Evolutionary conservation across 2,329 filamentous ascomycete genomes (phyloP).

Genomic region (Knufia fluminis): DNA sequence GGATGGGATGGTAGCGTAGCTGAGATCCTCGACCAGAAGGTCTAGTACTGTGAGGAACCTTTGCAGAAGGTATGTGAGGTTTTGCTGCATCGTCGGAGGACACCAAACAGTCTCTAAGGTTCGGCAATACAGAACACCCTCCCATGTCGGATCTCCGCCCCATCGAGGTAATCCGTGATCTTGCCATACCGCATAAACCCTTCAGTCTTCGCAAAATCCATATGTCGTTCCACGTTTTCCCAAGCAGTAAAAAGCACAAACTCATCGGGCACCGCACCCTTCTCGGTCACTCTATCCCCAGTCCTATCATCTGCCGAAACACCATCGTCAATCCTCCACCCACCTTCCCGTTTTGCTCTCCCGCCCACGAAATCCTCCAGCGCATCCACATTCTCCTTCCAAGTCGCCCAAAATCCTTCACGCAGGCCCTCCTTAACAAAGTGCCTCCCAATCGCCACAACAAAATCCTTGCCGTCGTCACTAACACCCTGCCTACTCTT

Average conservation of each 20-base stretch:
- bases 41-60: not conserved
- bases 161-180: slow-evolving; percentile 22
- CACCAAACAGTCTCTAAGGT: not conserved
- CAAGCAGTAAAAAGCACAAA: slow-evolving; percentile 36
- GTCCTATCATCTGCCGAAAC: not conserved
- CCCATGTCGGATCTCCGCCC: slow-evolving; percentile 26
- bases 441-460: slow-evolving; percentile 13
- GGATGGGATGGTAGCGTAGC: not conserved
- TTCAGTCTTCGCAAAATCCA: slow-evolving; percentile 27
- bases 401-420: slow-evolving; percentile 7
- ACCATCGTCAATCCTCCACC: slow-evolving; percentile 10
- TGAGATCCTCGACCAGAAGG: not conserved
- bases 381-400: slow-evolving; percentile 6
- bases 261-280: slow-evolving; percentile 27
- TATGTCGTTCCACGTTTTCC: slow-evolving; percentile 29
- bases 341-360: slow-evolving; percentile 25
- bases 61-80: too few relatives aligned
- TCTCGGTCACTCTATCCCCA: not conserved
- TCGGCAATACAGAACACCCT: not conserved
- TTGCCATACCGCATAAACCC: slow-evolving; percentile 25
- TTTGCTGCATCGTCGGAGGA: too few relatives aligned
- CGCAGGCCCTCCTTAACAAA: slow-evolving; percentile 11
- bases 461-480: not conserved
- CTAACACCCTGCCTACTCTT: not conserved
- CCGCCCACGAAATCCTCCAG: slow-evolving; percentile 17